These are phyloP conservation scores for Trifolium repens DNA, from an alignment of 306 rosid species.

Conservation along the genomic window DNA sequence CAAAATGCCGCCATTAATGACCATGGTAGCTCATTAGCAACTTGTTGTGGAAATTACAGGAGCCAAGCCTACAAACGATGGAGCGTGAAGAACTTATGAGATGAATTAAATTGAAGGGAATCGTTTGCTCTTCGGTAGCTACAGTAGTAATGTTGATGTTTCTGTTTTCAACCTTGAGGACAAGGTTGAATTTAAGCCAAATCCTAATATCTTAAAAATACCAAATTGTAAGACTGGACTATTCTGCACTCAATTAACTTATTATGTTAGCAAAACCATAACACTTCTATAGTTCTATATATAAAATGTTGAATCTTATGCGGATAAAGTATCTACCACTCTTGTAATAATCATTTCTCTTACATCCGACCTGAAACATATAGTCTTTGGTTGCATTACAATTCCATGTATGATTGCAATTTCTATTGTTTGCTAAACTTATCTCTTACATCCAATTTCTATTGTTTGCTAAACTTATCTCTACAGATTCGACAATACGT, in stretches of 20 bases:
- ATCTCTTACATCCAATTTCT: slow-evolving; percentile 42
- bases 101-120: no score
- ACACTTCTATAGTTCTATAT: slow-evolving; percentile 2
- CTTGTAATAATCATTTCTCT: neutral
- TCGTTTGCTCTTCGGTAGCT: no score
- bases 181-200: neutral
- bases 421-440: slow-evolving; percentile 39
- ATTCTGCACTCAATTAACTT: neutral
- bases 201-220: slow-evolving; percentile 2
- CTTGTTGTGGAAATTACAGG: slow-evolving; percentile 12
- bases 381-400: neutral
- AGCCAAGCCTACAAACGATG: neutral
- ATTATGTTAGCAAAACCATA: neutral
- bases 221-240: neutral
- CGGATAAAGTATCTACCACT: neutral
- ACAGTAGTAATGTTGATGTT: no score
- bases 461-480: slow-evolving; percentile 33
- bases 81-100: no score
- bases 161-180: no score
- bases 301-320: neutral
- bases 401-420: slow-evolving; percentile 13
- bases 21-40: slow-evolving; percentile 3
- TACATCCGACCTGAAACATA: neutral
- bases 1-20: neutral
- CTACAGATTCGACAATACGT: slow-evolving; percentile 83